Evolutionary conservation across 2,329 filamentous ascomycete genomes (phyloP).

Genomic region (Talaromyces atroroseus): DNA sequence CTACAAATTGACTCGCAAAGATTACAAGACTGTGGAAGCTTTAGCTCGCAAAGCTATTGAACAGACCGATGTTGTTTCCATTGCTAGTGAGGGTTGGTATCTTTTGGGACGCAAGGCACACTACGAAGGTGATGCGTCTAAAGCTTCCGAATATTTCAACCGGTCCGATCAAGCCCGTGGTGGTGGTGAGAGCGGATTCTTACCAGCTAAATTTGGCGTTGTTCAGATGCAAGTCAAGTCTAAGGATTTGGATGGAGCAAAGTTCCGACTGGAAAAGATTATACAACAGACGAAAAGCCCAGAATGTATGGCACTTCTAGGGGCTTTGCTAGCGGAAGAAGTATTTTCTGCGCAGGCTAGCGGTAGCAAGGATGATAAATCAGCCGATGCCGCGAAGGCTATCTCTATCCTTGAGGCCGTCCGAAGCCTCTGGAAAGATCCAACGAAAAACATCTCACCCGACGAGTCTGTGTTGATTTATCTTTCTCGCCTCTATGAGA

Average conservation of each 20-base stretch:
- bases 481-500: conserved; percentile 84
- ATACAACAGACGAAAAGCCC: conserved; percentile 75
- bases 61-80: conserved; percentile 89
- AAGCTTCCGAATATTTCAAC: conserved; percentile 79
- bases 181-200: conserved; percentile 80
- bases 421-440: conserved; percentile 83
- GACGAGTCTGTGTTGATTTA: conserved; percentile 88
- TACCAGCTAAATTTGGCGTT: conserved; percentile 90
- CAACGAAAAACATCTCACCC: conserved; percentile 73
- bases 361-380: conserved; percentile 84
- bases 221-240: conserved; percentile 83
- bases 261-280: conserved; percentile 90
- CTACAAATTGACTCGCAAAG: conserved; percentile 82
- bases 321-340: conserved; percentile 89
- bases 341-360: conserved; percentile 74
- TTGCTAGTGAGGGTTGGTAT: conserved; percentile 98
- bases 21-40: conserved; percentile 73
- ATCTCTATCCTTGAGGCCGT: conserved; percentile 79
- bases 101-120: conserved; percentile 87
- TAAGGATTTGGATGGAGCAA: conserved; percentile 83
- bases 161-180: conserved; percentile 88
- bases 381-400: conserved; percentile 77
- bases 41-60: conserved; percentile 91
- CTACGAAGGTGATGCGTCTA: conserved; percentile 66
- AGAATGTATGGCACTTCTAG: conserved; percentile 87